Evolutionary conservation across 148 eudicot species (phyloP), one percentile per base, ranked within the genome.

Genomic region (Diospyros kaki): DNA sequence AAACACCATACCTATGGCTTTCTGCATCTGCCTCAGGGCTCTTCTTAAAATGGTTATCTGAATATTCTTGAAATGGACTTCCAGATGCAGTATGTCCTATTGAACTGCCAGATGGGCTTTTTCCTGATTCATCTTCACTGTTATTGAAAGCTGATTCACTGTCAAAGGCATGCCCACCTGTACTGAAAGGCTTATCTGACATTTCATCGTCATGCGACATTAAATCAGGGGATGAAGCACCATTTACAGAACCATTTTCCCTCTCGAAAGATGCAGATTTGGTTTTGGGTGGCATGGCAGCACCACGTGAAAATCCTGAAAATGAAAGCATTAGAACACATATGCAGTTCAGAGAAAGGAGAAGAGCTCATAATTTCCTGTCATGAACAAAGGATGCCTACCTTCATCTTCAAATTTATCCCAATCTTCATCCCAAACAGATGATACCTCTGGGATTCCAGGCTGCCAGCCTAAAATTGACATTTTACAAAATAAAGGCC

Each of bases 321-420:
- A 56, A 45, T 51, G 73, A n/a, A 73, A 15, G 46, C 10, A 73
- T 62, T 68, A 68, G 59, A 45, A 59, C 45, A 45, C 53, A 63
- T 18, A 77, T 55, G n/a, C 15, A 18, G 8, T 62, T 45, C 58
- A 28, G 38, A 48, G 14, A 39, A 50, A 56, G 39, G 56, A 6
- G 50, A 72, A 48, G 15, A 68, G 46, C 58, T 38, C 52, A 28
- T 42, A 50, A 74, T 46, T 9, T 51, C 51, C 46, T 48, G 12
- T 45, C 55, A 45, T 53, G 54, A 71, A 73, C 63, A 2, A 67
- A 46, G 48, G 58, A 77, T 67, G 66, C 61, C 81, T 73, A 91
- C 99, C 99, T 87, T 95, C 97, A 78, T 95, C 99, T 51, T 95
- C 99, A 73, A 95, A 95, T 80, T 95, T 95, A 83, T 95, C 99